These are phyloP conservation scores for Epichloe baconii DNA, from an alignment of 2,329 filamentous ascomycete species.

Conservation along the genomic window DNA sequence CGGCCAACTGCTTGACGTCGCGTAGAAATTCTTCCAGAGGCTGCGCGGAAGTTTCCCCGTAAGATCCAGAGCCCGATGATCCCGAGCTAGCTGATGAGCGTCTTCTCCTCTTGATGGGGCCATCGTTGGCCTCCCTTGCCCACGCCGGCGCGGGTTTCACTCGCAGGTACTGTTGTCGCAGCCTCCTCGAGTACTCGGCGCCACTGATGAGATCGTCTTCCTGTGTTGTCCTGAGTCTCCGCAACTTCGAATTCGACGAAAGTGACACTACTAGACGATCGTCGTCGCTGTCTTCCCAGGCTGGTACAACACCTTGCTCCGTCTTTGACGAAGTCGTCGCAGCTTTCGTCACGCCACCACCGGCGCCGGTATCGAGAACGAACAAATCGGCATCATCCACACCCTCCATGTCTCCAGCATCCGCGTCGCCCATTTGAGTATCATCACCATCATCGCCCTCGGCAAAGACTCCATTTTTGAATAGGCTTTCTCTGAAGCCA, in stretches of 20 bases:
- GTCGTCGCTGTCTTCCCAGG: conserved; percentile 94
- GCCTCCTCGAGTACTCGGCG: conserved; percentile 66
- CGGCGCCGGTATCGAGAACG: conserved; percentile 59
- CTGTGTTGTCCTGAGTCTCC: conserved; percentile 71
- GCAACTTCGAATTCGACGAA: conserved; percentile 53
- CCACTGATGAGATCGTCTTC: conserved; percentile 78
- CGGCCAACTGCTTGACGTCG: conserved; percentile 54
- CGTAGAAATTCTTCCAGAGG: conserved; percentile 73
- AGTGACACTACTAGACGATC: conserved; percentile 77
- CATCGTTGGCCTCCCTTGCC: conserved; percentile 38
- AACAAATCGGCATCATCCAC: conserved; percentile 71
- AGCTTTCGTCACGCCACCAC: conserved; percentile 16
- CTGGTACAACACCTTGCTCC: conserved; percentile 34
- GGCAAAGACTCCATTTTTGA: conserved; percentile 21
- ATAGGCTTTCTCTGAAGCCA: conserved; percentile 68
- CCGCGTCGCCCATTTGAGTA: conserved; percentile 26
- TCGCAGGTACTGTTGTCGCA: conserved; percentile 63
- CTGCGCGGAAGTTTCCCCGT: conserved; percentile 51
- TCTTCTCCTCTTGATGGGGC: conserved; percentile 37
- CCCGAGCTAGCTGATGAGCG: conserved; percentile 39
- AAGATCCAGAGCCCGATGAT: conserved; percentile 39
- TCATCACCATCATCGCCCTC: conserved; percentile 29
- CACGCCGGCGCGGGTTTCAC: conserved; percentile 48
- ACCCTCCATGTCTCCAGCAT: conserved; percentile 43
- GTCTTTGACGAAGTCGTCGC: conserved; percentile 11